Evolutionary conservation across 129 eudicot species (phyloP).

Genomic region (Helichrysum umbraculigerum): DNA sequence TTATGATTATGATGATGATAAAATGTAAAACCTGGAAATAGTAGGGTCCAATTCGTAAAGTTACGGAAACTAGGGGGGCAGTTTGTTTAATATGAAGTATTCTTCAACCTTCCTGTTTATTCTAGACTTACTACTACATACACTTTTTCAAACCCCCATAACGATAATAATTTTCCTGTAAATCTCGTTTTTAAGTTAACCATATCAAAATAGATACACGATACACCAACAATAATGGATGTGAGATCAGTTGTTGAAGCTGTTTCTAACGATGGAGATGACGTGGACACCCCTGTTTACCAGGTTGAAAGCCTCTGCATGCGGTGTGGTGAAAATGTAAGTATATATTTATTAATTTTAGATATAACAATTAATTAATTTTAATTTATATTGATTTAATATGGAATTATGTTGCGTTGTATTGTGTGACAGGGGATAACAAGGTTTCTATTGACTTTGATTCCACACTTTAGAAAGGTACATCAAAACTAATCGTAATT

Average conservation of each 20-base stretch:
- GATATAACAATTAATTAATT: too few species aligned
- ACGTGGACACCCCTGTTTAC: constrained; percentile 59
- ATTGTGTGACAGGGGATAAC: constrained; percentile 75
- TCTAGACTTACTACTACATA: too few species aligned
- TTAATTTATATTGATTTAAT: background rate
- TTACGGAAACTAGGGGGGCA: background rate
- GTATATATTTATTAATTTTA: too few species aligned
- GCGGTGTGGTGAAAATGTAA: constrained; percentile 86
- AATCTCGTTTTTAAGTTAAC: background rate
- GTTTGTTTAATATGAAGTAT: background rate
- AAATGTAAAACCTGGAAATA: background rate
- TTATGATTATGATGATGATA: too few species aligned
- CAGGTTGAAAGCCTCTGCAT: constrained; percentile 88
- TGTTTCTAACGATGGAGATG: constrained; percentile 52
- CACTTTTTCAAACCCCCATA: constrained; percentile 17
- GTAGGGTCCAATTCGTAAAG: background rate
- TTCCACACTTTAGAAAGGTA: constrained; percentile 91
- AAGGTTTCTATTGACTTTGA: constrained; percentile 64
- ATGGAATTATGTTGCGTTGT: constrained; percentile 10
- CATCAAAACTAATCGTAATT: background rate
- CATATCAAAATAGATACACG: constrained; percentile 3
- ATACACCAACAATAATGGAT: constrained; percentile 39
- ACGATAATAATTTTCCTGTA: background rate
- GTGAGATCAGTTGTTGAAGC: constrained; percentile 84
- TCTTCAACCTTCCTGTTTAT: constrained; percentile 20